Conservation (phyloP, 768 basidiomycete genomes). For the Kwoniella bestiolae region DNA sequence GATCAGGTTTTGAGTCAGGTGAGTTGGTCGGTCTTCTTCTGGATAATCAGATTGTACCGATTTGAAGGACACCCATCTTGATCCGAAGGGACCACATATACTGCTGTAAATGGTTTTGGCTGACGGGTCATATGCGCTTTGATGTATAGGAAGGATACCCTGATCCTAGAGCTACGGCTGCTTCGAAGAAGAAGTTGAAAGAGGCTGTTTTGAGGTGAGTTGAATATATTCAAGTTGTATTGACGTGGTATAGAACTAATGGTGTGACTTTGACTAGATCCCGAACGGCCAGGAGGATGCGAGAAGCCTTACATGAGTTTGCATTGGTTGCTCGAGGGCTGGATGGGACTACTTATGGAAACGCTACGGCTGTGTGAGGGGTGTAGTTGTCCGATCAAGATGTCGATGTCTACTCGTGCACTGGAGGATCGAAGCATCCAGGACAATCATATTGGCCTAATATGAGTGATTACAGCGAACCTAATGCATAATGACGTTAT, state of each 20-base stretch:
- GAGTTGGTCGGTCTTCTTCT: too few relatives aligned
- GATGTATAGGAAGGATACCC: constrained; percentile 72
- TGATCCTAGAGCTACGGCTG: constrained; percentile 70
- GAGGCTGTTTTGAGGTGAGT: constrained; percentile 51
- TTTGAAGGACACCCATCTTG: too few relatives aligned
- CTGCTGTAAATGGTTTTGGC: too few relatives aligned
- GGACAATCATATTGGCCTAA: too few relatives aligned
- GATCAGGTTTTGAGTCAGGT: constrained; percentile 65
- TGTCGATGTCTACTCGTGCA: too few relatives aligned
- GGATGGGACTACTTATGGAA: constrained; percentile 84
- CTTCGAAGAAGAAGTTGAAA: constrained; percentile 75
- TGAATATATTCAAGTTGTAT: not conserved
- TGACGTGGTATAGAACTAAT: too few relatives aligned
- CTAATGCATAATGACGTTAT: not conserved
- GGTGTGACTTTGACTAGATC: constrained; percentile 64
- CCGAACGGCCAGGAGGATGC: constrained; percentile 71
- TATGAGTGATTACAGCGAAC: too few relatives aligned
- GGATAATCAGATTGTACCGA: too few relatives aligned
- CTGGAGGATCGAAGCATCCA: too few relatives aligned
- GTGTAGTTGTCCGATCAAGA: too few relatives aligned
- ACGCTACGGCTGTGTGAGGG: constrained; percentile 63
- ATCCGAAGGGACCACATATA: too few relatives aligned
- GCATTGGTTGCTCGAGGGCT: constrained; percentile 80
- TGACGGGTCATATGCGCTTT: too few relatives aligned
- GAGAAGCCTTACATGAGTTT: constrained; percentile 86